phyloP scores from a whole-genome alignment of 495 filamentous ascomycete species.

The Neurospora sp. region DNA sequence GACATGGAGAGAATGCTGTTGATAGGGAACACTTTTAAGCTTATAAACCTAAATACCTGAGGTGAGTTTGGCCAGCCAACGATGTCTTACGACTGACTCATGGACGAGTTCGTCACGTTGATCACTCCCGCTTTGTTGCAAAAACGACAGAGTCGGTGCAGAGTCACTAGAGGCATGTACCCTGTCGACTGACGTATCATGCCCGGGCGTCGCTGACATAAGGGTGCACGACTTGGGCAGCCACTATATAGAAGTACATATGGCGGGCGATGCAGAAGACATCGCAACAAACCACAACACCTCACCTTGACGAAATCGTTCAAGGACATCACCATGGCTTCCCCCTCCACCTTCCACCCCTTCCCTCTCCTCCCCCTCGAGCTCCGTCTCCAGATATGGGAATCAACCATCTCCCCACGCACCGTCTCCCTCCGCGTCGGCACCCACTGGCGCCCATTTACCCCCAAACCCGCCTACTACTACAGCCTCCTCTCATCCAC shows the following conservation, averaged over 20 bases:
- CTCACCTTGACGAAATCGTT: not conserved
- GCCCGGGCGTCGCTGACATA: not conserved
- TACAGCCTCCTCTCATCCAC: not conserved
- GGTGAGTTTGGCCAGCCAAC: not conserved
- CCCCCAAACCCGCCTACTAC: not conserved
- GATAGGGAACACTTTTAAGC: not conserved
- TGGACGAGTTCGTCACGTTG: not conserved
- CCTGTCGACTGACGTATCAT: not conserved
- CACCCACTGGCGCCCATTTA: not conserved
- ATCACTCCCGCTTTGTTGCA: not conserved
- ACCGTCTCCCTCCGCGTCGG: not conserved
- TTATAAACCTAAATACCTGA: not conserved
- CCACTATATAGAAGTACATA: no score
- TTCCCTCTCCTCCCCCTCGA: conserved; percentile 28
- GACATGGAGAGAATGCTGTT: not conserved
- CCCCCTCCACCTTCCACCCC: conserved; percentile 10
- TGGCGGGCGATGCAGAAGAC: not conserved
- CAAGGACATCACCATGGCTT: not conserved
- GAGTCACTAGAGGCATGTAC: not conserved
- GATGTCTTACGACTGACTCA: not conserved
- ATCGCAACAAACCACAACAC: not conserved
- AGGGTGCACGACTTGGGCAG: not conserved
- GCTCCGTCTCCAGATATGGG: conserved; percentile 28
- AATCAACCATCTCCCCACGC: not conserved
- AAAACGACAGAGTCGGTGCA: not conserved